Evolutionary conservation across 257 asterid species (phyloP).

Genomic region (Lavandula angustifolia): DNA sequence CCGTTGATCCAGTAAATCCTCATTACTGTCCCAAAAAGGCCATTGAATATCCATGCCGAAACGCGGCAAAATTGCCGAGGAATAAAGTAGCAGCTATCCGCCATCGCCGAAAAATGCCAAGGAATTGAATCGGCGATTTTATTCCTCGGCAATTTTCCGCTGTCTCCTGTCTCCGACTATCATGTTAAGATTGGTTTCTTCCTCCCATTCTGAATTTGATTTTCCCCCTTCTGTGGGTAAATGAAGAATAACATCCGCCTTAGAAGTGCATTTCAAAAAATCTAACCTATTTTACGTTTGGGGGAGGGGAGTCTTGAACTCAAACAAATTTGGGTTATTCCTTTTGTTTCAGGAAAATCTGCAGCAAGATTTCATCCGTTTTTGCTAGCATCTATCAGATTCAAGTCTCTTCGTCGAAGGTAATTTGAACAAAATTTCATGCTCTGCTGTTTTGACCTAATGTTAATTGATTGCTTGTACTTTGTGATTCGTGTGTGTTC

Average conservation of each 20-base stretch:
- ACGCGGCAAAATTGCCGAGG: conserved; percentile 40
- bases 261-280: too few species aligned
- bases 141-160: conserved; percentile 40
- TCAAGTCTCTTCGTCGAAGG: conserved; percentile 34
- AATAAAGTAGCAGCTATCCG: conserved; percentile 6
- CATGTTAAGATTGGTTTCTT: conserved; percentile 36
- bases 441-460: not conserved
- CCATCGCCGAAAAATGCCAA: conserved; percentile 8
- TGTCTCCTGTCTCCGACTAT: conserved; percentile 27
- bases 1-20: conserved; percentile 28
- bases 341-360: not conserved
- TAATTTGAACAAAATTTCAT: conserved; percentile 3
- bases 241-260: not conserved
- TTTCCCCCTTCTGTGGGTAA: conserved; percentile 42
- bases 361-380: conserved; percentile 13
- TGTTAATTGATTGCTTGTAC: conserved; percentile 3
- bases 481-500: not conserved
- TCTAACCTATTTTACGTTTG: conserved; percentile 18
- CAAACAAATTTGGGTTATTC: conserved; percentile 8
- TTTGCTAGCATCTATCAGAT: not conserved
- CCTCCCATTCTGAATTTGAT: conserved; percentile 47
- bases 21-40: not conserved
- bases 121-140: conserved; percentile 30
- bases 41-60: conserved; percentile 28
- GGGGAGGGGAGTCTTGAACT: conserved; percentile 30